Percentiles rank a stretch among this genome's conserved stretches.
These are phyloP conservation scores for Saccharomyces hybrid DNA, from an alignment of 1,139 yeast genomes.

Conservation along the genomic window DNA sequence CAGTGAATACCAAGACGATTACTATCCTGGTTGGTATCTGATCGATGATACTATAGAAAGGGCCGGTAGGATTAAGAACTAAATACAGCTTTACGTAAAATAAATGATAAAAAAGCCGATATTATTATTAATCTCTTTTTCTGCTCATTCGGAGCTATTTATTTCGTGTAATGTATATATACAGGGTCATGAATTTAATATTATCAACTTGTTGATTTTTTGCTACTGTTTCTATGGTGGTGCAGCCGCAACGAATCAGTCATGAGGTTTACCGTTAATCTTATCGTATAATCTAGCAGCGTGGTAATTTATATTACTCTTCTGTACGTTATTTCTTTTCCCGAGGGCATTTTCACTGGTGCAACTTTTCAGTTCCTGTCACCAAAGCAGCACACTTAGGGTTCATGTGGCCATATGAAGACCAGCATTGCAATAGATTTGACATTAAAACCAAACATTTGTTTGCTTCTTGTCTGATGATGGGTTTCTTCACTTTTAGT, in stretches of 20 bases:
- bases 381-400: constrained; percentile 58
- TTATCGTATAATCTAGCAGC: constrained; percentile 74
- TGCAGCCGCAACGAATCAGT: constrained; percentile 33
- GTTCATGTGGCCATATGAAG: constrained; percentile 83
- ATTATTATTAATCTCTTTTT: neutral
- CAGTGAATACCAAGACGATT: constrained; percentile 8
- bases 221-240: neutral
- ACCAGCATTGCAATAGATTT: constrained; percentile 88
- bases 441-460: constrained; percentile 80
- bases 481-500: constrained; percentile 62
- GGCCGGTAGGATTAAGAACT: constrained; percentile 26
- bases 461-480: constrained; percentile 48
- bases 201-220: neutral
- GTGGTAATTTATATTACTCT: constrained; percentile 59
- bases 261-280: constrained; percentile 69
- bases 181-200: neutral
- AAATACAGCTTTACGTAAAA: neutral
- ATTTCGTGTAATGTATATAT: neutral
- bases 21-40: constrained; percentile 32
- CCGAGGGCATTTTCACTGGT: constrained; percentile 26
- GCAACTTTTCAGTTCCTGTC: constrained; percentile 46
- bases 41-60: constrained; percentile 28
- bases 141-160: neutral
- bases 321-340: constrained; percentile 22
- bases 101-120: constrained; percentile 2